These are phyloP conservation scores for Acanthamoeba lenticulata DNA, from an alignment of 208 protist genomes.

Conservation along the genomic window DNA sequence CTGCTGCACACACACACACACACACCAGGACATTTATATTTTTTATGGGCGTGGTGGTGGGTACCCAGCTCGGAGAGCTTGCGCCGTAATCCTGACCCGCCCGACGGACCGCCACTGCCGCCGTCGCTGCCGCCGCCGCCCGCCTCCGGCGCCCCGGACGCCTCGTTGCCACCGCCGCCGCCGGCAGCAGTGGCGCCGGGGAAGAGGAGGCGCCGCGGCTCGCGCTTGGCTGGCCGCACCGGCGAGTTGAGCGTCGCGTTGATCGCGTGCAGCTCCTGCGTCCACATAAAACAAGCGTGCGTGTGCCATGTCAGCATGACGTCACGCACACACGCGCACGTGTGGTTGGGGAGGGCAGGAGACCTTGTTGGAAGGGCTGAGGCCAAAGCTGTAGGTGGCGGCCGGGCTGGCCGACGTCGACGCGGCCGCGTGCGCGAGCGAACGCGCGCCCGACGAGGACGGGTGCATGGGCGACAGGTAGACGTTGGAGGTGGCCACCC, in stretches of 20 bases:
- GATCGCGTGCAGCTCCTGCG: conserved; percentile 16
- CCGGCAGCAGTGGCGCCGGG: too few relatives aligned
- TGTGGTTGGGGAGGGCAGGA: neutral
- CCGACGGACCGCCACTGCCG: too few relatives aligned
- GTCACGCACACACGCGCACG: neutral
- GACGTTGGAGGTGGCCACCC: neutral
- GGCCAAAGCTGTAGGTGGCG: conserved; percentile 13
- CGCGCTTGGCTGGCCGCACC: neutral
- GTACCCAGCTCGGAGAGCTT: conserved; percentile 1
- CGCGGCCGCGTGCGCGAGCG: neutral
- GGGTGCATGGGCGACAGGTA: conserved; percentile 42
- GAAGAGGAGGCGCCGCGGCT: neutral
- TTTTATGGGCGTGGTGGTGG: neutral
- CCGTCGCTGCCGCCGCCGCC: neutral
- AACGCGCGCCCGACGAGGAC: neutral
- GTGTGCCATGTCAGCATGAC: neutral
- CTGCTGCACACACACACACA: too few relatives aligned
- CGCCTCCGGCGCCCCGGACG: neutral
- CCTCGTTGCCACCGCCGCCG: too few relatives aligned
- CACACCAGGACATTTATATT: too few relatives aligned
- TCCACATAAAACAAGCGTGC: neutral
- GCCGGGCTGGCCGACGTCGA: neutral
- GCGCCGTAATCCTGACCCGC: neutral
- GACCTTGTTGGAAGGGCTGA: neutral
- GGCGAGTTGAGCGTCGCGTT: conserved; percentile 35